Evolutionary conservation across 1,284 basidiomycete genomes (phyloP).

Genomic region (Fomes fomentarius): DNA sequence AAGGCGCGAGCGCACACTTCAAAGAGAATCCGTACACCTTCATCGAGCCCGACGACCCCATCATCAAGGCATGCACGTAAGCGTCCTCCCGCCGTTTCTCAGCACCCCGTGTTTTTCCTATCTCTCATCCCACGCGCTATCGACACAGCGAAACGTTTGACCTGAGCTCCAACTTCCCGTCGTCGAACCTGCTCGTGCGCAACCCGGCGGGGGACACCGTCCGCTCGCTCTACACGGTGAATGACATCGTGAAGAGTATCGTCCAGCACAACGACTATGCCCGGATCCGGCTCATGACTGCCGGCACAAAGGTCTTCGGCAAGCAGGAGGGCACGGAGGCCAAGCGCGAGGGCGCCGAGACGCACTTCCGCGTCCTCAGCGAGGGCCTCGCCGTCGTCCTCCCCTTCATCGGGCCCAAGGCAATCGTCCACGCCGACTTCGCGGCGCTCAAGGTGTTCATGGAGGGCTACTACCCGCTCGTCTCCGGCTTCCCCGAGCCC

Average conservation of each 20-base stretch:
- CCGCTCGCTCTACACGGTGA: constrained; percentile 90
- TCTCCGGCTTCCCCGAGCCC: constrained; percentile 56
- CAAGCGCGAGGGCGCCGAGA: constrained; percentile 46
- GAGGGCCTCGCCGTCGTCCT: constrained; percentile 87
- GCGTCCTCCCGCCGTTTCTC: constrained; percentile 28
- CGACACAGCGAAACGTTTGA: constrained; percentile 73
- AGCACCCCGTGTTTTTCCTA: no score
- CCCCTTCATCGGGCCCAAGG: constrained; percentile 71
- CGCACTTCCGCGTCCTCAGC: constrained; percentile 78
- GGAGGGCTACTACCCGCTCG: constrained; percentile 78
- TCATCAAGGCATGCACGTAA: constrained; percentile 73
- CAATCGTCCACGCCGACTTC: constrained; percentile 67
- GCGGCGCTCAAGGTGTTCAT: constrained; percentile 69
- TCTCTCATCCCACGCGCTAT: no score
- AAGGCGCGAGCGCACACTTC: constrained; percentile 57
- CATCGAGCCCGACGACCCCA: constrained; percentile 70
- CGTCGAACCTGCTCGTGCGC: constrained; percentile 81
- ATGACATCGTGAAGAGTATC: constrained; percentile 81
- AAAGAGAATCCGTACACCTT: constrained; percentile 93
- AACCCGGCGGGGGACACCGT: constrained; percentile 81
- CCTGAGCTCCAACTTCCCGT: constrained; percentile 76
- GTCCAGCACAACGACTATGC: constrained; percentile 85
- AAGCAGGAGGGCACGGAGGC: constrained; percentile 59
- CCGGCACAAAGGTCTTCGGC: constrained; percentile 86
- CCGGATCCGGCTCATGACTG: constrained; percentile 85